phyloP scores from a whole-genome alignment of 345 rosid genomes.

The Laguncularia racemosa region DNA sequence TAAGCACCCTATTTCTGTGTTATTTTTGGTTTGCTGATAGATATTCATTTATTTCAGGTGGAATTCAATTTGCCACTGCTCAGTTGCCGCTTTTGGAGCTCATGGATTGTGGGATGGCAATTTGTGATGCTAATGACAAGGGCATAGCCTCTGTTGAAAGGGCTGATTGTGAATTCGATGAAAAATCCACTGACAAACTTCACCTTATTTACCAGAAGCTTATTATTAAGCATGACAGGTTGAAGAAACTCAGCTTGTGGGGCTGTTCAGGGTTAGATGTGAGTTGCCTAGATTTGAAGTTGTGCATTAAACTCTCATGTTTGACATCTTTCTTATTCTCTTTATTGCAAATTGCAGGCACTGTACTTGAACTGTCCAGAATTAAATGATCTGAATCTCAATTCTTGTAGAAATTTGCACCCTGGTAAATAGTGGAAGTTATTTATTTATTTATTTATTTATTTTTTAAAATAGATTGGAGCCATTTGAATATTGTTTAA shows the following conservation, averaged over 20 bases:
- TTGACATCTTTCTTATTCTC: slow-evolving; percentile 6
- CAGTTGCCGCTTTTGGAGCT: slow-evolving; percentile 92
- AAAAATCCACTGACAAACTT: slow-evolving; percentile 35
- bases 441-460: too few species aligned
- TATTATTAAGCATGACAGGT: slow-evolving; percentile 69
- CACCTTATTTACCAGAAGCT: slow-evolving; percentile 77
- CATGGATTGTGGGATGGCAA: slow-evolving; percentile 97
- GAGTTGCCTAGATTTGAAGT: slow-evolving; percentile 20
- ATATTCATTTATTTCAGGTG: slow-evolving; percentile 42
- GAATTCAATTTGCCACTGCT: slow-evolving; percentile 95
- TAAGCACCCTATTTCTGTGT: neutral
- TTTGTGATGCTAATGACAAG: slow-evolving; percentile 55
- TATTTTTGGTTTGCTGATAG: neutral
- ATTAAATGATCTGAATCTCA: slow-evolving; percentile 79
- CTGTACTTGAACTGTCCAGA: slow-evolving; percentile 81
- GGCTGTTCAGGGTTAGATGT: slow-evolving; percentile 98
- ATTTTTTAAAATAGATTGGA: neutral
- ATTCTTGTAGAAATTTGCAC: slow-evolving; percentile 66
- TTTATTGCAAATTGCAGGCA: slow-evolving; percentile 53
- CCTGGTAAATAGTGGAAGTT: slow-evolving; percentile 30
- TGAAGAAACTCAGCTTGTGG: slow-evolving; percentile 93
- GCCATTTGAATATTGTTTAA: neutral
- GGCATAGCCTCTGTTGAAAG: slow-evolving; percentile 27
- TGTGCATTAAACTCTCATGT: neutral
- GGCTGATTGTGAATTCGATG: slow-evolving; percentile 28